Conservation (phyloP, 2,329 filamentous ascomycete species). For the Didymella exigua region DNA sequence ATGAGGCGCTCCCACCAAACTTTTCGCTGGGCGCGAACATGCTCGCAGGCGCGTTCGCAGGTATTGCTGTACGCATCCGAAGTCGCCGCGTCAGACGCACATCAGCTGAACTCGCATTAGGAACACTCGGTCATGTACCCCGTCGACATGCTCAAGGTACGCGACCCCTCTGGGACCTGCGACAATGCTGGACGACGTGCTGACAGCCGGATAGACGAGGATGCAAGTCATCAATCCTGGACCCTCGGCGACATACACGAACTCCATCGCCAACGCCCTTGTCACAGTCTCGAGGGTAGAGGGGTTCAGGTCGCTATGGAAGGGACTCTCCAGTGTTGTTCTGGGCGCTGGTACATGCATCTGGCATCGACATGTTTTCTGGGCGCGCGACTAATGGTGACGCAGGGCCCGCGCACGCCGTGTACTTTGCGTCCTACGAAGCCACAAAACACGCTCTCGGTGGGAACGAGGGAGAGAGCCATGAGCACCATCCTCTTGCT, state of each 20-base stretch:
- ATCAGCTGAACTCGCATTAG: constrained; percentile 56
- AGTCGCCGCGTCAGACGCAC: constrained; percentile 15
- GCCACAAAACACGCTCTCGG: constrained; percentile 95
- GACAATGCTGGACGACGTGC: constrained; percentile 14
- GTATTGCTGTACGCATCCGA: constrained; percentile 75
- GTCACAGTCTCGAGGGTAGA: constrained; percentile 90
- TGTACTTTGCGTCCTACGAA: constrained; percentile 98
- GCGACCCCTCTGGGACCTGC: constrained; percentile 27
- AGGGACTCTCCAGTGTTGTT: constrained; percentile 94
- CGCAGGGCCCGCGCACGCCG: constrained; percentile 89
- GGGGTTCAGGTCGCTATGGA: constrained; percentile 90
- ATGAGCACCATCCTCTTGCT: constrained; percentile 90
- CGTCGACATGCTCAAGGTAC: constrained; percentile 94
- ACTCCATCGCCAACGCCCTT: constrained; percentile 82
- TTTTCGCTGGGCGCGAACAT: constrained; percentile 95
- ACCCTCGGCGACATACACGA: constrained; percentile 80
- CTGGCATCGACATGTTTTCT: background rate
- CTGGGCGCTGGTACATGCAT: constrained; percentile 77
- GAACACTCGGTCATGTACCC: constrained; percentile 99
- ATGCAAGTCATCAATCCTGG: constrained; percentile 95
- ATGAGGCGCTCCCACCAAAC: constrained; percentile 92
- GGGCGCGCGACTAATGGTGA: constrained; percentile 33
- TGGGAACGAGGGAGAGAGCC: constrained; percentile 82
- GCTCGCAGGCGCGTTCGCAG: constrained; percentile 93
- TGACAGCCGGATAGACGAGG: constrained; percentile 70